Evolutionary conservation across 495 filamentous ascomycete genomes (phyloP).

Genomic region (Aspergillus carlsbadensis): DNA sequence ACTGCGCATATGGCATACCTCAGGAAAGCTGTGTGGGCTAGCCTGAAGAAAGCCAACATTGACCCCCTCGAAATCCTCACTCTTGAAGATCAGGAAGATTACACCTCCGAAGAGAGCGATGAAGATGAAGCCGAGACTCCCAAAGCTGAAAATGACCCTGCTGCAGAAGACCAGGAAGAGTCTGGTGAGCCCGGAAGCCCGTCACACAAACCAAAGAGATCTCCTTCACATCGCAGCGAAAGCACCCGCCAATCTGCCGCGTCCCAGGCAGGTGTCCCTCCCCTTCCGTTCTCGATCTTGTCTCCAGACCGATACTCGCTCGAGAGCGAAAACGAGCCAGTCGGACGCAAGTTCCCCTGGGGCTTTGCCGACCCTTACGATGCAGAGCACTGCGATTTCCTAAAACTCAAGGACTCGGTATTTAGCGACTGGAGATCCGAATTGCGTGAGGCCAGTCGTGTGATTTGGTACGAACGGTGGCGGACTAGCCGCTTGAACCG

Average conservation of each 20-base stretch:
- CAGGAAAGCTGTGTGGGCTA: constrained; percentile 86
- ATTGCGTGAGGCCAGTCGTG: constrained; percentile 85
- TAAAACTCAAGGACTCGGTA: constrained; percentile 84
- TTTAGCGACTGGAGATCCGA: constrained; percentile 93
- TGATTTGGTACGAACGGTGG: constrained; percentile 97
- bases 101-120: constrained; percentile 57
- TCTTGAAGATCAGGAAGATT: constrained; percentile 70
- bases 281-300: constrained; percentile 86
- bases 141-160: constrained; percentile 1
- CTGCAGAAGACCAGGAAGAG: constrained; percentile 33
- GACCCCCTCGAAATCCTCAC: constrained; percentile 87
- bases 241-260: constrained; percentile 24
- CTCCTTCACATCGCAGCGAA: constrained; percentile 30
- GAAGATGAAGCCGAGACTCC: constrained; percentile 49
- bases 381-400: constrained; percentile 88
- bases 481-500: constrained; percentile 68
- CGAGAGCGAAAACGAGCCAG: constrained; percentile 48
- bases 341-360: constrained; percentile 92
- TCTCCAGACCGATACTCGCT: constrained; percentile 89
- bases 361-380: constrained; percentile 93
- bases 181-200: constrained; percentile 13
- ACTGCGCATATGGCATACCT: constrained; percentile 89
- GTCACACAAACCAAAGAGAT: constrained; percentile 37
- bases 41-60: constrained; percentile 79
- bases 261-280: constrained; percentile 29